Evolutionary conservation across 1,139 yeast genomes (phyloP), one percentile per base, ranked within the genome.

Genomic region (Yamadazyma pseudoaaseri): DNA sequence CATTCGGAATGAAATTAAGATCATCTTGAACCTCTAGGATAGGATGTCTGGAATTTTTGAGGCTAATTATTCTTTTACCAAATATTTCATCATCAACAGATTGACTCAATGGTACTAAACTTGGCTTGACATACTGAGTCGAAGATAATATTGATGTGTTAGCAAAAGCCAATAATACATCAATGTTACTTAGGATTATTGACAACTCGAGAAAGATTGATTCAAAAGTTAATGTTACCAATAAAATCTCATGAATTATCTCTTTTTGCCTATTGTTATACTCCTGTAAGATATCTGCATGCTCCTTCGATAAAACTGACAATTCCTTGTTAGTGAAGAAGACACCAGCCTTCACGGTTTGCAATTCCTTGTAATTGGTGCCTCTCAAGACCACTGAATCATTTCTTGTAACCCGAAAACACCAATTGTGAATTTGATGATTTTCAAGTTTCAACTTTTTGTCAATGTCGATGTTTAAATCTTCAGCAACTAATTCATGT

Each of bases 281-380:
- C 38, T 81, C 83, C 12, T 70, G 68, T 39, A 79, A 79, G 15
- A 82, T 67, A 30, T 76, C 76, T 9, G 65, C 60, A 48, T 79
- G 82, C 40, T 80, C 77, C 29, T 67, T 65, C 6, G 90, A 77
- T 28, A 82, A 65, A n/a, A 67, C 62, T 28, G 76, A 70, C 43
- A 92, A 65, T 43, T 73, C 71, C 26, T 66, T 60, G 3, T 95
- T 86, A 5, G 96, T 86, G 64, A 92, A 92, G 56, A 72, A 87
- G 2, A 90, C 92, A 37, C 98, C 98, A 1, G 96, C 95, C 56
- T 92, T 92, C 22, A 87, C 95, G 0, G 97, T 89, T 35, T 89
- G 86, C 21, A 90, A 67, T 54, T 92, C 97, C 33, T 72, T 71
- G 53, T 83, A 92, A 31, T 73, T 71, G 27, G 69, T 68, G 26